phyloP scores from a whole-genome alignment of 768 basidiomycete genomes.

The Kwoniella sp. region DNA sequence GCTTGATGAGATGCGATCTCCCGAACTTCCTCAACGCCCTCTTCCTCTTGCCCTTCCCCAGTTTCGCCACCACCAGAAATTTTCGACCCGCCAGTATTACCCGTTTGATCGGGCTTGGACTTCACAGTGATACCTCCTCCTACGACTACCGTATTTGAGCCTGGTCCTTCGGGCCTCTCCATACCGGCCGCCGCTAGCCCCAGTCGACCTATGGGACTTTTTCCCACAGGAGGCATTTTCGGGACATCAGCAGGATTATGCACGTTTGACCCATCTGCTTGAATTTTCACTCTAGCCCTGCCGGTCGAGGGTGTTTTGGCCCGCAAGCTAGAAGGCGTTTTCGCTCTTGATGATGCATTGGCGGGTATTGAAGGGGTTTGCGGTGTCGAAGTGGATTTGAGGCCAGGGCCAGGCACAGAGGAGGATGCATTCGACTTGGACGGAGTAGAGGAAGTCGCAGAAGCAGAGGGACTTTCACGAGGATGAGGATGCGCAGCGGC shows the following conservation, averaged over 20 bases:
- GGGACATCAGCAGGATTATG: neutral
- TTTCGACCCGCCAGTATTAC: neutral
- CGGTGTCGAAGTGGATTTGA: slow-evolving; percentile 1
- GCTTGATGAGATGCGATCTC: neutral
- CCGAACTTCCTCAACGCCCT: neutral
- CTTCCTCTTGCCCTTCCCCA: neutral
- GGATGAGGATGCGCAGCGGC: slow-evolving; percentile 22
- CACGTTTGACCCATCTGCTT: neutral
- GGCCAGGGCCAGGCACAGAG: neutral
- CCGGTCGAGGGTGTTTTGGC: neutral
- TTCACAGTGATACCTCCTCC: no score
- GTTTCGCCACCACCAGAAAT: neutral
- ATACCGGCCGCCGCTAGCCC: slow-evolving; percentile 30
- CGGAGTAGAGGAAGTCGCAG: neutral
- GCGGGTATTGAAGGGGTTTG: neutral
- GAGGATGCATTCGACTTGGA: slow-evolving; percentile 1
- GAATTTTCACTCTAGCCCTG: neutral
- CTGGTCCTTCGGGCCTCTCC: slow-evolving; percentile 5
- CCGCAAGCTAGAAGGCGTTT: slow-evolving; percentile 2
- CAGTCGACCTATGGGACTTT: slow-evolving; percentile 34
- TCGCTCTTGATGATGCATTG: neutral
- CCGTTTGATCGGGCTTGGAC: neutral
- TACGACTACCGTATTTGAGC: neutral
- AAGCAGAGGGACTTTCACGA: slow-evolving; percentile 3
- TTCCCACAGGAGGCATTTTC: slow-evolving; percentile 28